Conservation (phyloP, 2,329 filamentous ascomycete species). For the Verticillium tricorpus region DNA sequence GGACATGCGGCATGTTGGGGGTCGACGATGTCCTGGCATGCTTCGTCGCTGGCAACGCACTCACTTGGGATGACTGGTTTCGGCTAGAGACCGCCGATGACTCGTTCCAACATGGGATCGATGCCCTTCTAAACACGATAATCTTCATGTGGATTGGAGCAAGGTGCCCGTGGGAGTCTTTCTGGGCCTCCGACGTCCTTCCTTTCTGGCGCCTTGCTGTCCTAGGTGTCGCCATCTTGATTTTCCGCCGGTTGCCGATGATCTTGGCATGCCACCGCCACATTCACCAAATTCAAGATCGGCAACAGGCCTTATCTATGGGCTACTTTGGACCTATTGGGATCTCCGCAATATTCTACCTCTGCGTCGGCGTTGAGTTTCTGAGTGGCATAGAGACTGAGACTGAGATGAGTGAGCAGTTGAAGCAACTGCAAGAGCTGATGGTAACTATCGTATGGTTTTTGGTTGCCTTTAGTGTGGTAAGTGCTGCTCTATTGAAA, state of each 20-base stretch:
- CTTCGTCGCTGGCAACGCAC: constrained; percentile 86
- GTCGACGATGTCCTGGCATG: constrained; percentile 88
- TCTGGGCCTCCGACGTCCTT: constrained; percentile 63
- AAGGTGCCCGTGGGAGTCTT: constrained; percentile 73
- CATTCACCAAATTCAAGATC: constrained; percentile 74
- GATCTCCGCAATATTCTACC: constrained; percentile 84
- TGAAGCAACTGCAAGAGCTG: constrained; percentile 53
- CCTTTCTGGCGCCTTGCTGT: constrained; percentile 68
- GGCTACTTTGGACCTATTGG: constrained; percentile 94
- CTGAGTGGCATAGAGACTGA: constrained; percentile 55
- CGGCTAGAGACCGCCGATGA: constrained; percentile 84
- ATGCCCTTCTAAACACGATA: constrained; percentile 86
- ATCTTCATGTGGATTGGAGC: constrained; percentile 92
- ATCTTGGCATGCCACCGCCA: constrained; percentile 68
- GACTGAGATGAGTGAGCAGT: constrained; percentile 38
- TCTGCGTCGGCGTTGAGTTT: constrained; percentile 78
- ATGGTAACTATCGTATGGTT: constrained; percentile 81
- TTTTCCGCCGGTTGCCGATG: constrained; percentile 74
- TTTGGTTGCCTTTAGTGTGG: constrained; percentile 74
- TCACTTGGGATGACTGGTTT: constrained; percentile 95
- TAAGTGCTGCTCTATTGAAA: constrained; percentile 38
- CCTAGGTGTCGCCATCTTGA: constrained; percentile 70
- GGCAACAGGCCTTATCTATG: constrained; percentile 75
- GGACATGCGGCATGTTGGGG: constrained; percentile 81
- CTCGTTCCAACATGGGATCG: constrained; percentile 87